phyloP scores from a whole-genome alignment of 1,139 yeast genomes.

The Taiozyma sp. region DNA sequence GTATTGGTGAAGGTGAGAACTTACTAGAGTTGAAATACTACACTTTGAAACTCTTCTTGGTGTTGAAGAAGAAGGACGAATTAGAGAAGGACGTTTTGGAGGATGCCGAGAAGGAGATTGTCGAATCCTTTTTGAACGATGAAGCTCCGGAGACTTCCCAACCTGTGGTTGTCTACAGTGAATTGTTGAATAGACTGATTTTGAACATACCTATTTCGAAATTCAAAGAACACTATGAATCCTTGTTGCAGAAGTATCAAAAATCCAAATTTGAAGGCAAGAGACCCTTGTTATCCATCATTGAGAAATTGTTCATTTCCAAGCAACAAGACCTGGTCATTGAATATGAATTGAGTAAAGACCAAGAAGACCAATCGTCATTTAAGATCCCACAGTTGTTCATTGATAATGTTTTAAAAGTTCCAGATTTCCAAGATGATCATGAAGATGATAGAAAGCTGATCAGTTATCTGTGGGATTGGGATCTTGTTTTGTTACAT shows the following conservation, averaged over 20 bases:
- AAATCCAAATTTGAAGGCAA: constrained; percentile 25
- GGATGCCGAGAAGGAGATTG: constrained; percentile 23
- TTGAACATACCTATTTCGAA: constrained; percentile 9
- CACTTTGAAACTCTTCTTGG: constrained; percentile 41
- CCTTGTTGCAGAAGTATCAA: constrained; percentile 19
- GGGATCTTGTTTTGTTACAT: constrained; percentile 61
- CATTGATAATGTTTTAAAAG: constrained; percentile 25
- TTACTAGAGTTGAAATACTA: constrained; percentile 40
- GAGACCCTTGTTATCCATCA: constrained; percentile 33
- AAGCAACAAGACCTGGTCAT: constrained; percentile 56
- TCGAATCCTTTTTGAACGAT: constrained; percentile 23
- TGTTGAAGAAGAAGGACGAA: constrained; percentile 25
- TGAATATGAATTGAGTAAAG: constrained; percentile 51
- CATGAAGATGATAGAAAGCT: constrained; percentile 31
- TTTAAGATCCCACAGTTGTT: constrained; percentile 34
- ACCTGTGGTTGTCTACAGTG: constrained; percentile 17
- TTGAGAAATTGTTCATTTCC: constrained; percentile 31
- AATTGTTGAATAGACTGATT: constrained; percentile 18
- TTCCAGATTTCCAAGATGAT: constrained; percentile 17
- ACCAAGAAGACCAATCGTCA: constrained; percentile 21
- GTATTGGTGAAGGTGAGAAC: constrained; percentile 33
- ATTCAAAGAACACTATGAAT: constrained; percentile 15
- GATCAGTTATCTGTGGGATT: constrained; percentile 57
- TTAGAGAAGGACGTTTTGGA: constrained; percentile 28
- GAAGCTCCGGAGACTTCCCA: constrained; percentile 16